Conservation (phyloP, 2,329 filamentous ascomycete genomes). For the Incumbomyces lentus region DNA sequence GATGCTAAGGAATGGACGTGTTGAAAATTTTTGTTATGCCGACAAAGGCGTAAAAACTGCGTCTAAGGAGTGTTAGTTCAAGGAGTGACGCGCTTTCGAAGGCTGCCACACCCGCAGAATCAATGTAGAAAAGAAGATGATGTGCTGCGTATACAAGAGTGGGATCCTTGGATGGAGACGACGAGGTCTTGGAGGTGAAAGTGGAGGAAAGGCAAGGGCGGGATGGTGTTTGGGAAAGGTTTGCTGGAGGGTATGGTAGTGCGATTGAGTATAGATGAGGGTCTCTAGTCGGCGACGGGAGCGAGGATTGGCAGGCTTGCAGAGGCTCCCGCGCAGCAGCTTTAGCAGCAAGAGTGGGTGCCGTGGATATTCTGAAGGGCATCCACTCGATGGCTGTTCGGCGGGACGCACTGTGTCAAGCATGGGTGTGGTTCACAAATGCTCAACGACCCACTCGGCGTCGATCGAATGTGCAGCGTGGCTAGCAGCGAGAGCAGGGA, state of each 20-base stretch:
- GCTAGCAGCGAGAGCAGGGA: constrained; percentile 6
- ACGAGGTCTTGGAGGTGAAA: not conserved
- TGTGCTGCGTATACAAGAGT: constrained; percentile 4
- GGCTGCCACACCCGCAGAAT: not conserved
- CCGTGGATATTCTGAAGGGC: not conserved
- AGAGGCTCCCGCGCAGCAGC: constrained; percentile 2
- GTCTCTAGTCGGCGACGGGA: not conserved
- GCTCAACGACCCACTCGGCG: constrained; percentile 5
- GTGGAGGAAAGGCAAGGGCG: constrained; percentile 4
- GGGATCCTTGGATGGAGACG: constrained; percentile 6
- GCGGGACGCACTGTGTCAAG: constrained; percentile 3
- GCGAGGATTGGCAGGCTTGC: constrained; percentile 5
- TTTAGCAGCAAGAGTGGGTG: constrained; percentile 4
- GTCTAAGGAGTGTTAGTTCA: constrained; percentile 1
- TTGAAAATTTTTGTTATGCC: constrained; percentile 7
- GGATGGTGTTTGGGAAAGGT: constrained; percentile 6
- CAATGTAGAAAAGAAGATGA: not conserved
- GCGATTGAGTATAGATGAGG: constrained; percentile 8
- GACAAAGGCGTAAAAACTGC: constrained; percentile 1
- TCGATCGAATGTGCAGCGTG: constrained; percentile 9
- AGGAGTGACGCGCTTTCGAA: constrained; percentile 4
- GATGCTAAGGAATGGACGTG: constrained; percentile 4
- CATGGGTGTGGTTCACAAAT: constrained; percentile 1
- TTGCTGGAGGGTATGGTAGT: constrained; percentile 7
- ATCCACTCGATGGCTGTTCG: constrained; percentile 5